Conservation (phyloP, 805 yeast species). For the Trichomonascus vanleenenianus region DNA sequence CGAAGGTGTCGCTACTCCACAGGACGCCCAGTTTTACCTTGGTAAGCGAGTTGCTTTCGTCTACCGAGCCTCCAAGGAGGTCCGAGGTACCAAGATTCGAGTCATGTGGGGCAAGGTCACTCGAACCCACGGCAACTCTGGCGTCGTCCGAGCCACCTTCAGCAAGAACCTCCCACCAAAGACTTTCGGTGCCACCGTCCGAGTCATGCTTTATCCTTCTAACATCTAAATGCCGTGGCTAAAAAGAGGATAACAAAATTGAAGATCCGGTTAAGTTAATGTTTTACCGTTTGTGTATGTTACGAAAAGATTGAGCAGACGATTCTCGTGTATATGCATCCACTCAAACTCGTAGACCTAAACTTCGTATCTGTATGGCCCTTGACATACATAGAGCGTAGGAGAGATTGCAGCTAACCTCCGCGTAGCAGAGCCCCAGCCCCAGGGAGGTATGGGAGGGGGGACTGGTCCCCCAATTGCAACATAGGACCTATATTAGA, state of each 20-base stretch:
- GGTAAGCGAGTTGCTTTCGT: constrained; percentile 99
- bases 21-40: constrained; percentile 97
- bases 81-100: constrained; percentile 98
- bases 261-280: background rate
- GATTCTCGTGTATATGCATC: too few species aligned
- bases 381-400: too few species aligned
- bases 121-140: constrained; percentile 98
- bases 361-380: too few species aligned
- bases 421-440: too few species aligned
- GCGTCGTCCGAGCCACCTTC: constrained; percentile 98
- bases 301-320: too few species aligned
- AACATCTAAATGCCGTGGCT: constrained; percentile 65
- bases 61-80: constrained; percentile 96
- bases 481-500: too few species aligned
- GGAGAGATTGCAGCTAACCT: too few species aligned
- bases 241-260: background rate
- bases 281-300: too few species aligned
- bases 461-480: too few species aligned
- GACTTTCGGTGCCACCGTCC: constrained; percentile 99
- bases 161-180: constrained; percentile 98
- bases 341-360: too few species aligned
- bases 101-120: constrained; percentile 99
- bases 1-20: constrained; percentile 88
- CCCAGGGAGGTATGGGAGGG: too few species aligned
- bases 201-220: constrained; percentile 99